phyloP scores from a whole-genome alignment of 2,329 filamentous ascomycete genomes.

The Colletotrichum noveboracense region DNA sequence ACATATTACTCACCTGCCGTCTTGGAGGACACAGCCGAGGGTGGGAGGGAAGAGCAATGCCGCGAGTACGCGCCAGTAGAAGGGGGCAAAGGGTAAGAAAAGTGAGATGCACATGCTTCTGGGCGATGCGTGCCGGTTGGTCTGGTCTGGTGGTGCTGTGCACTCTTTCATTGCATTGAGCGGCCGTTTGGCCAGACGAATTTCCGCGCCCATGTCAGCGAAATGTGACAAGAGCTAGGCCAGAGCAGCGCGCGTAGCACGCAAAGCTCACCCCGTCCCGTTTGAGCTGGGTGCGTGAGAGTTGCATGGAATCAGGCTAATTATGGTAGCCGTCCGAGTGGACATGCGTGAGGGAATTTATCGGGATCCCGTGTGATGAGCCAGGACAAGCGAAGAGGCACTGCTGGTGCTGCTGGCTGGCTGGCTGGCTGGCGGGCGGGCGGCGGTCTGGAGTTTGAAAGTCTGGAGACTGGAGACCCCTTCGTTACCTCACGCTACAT shows the following conservation, averaged over 20 bases:
- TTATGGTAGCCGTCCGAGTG: conserved; percentile 16
- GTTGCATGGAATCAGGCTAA: conserved; percentile 17
- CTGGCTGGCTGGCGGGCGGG: background rate
- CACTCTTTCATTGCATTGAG: background rate
- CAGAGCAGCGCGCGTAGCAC: background rate
- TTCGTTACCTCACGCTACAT: background rate
- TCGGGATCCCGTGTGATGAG: conserved; percentile 1
- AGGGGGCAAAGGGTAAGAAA: background rate
- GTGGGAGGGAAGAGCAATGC: background rate
- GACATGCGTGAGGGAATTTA: conserved; percentile 23
- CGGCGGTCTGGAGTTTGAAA: conserved; percentile 9
- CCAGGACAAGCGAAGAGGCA: background rate
- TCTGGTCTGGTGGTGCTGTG: background rate
- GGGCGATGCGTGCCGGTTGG: background rate
- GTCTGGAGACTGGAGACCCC: background rate
- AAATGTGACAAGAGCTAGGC: conserved; percentile 12
- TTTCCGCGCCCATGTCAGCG: background rate
- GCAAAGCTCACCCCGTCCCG: background rate
- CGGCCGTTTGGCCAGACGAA: background rate
- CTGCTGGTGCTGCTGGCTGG: background rate
- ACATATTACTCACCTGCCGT: background rate
- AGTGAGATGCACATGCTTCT: conserved; percentile 11
- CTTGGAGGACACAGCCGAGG: background rate
- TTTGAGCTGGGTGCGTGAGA: conserved; percentile 1
- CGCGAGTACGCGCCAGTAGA: background rate